These are phyloP conservation scores for Aurantiochytrium sp. DNA, from an alignment of 108 stramenopile species.

Conservation along the genomic window DNA sequence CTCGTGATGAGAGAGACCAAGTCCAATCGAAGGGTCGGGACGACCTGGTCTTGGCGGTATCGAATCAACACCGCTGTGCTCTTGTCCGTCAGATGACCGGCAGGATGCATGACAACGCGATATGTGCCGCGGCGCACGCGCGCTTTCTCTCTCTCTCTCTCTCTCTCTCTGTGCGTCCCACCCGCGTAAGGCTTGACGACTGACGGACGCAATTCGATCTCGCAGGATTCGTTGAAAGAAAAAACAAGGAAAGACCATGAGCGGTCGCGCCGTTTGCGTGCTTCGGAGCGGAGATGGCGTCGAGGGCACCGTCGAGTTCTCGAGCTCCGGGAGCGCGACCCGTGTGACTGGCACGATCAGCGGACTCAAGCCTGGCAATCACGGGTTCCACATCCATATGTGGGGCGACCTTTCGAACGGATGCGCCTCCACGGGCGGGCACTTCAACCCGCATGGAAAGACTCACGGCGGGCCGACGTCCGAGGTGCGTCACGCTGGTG, in stretches of 20 bases:
- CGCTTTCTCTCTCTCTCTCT: no score
- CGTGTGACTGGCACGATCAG: not conserved
- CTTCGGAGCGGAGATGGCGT: not conserved
- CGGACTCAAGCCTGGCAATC: not conserved
- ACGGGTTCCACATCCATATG: constrained; percentile 3
- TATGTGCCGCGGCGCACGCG: no score
- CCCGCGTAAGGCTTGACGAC: no score
- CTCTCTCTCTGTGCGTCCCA: no score
- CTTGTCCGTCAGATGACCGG: no score
- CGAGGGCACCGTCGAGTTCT: not conserved
- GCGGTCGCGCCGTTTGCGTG: not conserved
- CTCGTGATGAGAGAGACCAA: no score
- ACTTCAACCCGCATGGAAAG: constrained; percentile 5
- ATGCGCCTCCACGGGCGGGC: constrained; percentile 1
- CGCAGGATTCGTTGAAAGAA: not conserved
- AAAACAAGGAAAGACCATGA: not conserved
- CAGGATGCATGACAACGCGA: no score
- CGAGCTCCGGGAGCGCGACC: not conserved
- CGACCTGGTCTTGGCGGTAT: no score
- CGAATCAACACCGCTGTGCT: no score
- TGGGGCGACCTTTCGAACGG: constrained; percentile 5
- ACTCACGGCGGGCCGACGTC: not conserved
- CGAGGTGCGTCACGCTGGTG: not conserved
- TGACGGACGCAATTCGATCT: no score
- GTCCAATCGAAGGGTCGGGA: no score